Conservation (phyloP, 805 yeast genomes). For the Metschnikowia shivogae region DNA sequence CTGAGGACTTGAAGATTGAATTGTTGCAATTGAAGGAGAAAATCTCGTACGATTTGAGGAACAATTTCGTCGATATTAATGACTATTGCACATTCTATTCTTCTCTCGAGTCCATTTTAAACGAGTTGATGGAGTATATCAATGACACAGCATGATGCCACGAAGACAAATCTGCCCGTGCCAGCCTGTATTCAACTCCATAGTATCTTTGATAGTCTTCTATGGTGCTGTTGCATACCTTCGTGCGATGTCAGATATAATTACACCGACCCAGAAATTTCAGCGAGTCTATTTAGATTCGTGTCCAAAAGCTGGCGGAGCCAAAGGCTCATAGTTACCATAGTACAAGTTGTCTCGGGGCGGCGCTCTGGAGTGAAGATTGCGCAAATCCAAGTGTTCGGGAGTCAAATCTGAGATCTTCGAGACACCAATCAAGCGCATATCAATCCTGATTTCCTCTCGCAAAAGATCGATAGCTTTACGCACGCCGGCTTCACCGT, state of each 20-base stretch:
- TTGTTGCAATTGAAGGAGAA: constrained; percentile 33
- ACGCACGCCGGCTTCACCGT: constrained; percentile 62
- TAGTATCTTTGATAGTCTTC: not conserved
- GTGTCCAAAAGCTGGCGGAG: constrained; percentile 11
- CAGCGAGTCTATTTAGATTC: constrained; percentile 1
- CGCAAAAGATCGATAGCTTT: constrained; percentile 58
- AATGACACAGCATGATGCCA: constrained; percentile 7
- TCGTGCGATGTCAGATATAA: not conserved
- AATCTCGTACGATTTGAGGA: constrained; percentile 37
- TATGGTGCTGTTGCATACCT: not conserved
- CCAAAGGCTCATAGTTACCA: constrained; percentile 15
- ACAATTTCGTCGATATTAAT: constrained; percentile 41
- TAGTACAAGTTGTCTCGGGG: constrained; percentile 13
- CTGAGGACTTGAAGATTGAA: constrained; percentile 23
- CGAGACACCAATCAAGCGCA: constrained; percentile 75
- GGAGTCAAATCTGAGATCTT: constrained; percentile 30
- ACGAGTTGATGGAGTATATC: constrained; percentile 38
- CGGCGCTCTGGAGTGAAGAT: constrained; percentile 7
- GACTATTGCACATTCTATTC: constrained; percentile 43
- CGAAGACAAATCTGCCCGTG: not conserved
- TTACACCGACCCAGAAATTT: not conserved
- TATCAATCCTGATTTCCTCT: constrained; percentile 69
- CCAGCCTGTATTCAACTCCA: not conserved
- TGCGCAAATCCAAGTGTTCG: constrained; percentile 14
- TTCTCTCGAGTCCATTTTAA: constrained; percentile 38